Base-by-base conservation (phyloP, 2,329 filamentous ascomycete species). In the Alternaria panax region DNA sequence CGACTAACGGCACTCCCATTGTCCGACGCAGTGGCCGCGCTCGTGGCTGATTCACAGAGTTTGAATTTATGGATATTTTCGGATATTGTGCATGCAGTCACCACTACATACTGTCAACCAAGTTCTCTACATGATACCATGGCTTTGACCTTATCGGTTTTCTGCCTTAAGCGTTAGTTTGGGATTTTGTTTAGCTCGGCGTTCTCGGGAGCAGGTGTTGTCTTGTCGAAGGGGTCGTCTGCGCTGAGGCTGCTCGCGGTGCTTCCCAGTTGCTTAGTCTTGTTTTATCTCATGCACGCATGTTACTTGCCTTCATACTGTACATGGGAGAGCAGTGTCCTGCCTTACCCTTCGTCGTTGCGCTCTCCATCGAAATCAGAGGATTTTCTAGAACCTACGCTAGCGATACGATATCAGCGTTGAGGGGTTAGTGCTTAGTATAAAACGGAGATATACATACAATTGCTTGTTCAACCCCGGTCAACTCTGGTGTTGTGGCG, bases 1-100 rank as follows among this genome's bases (percentile, higher is more conserved):
- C 46, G 22, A 54, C 56, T 6, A 71, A 70, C 40, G 65, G 63
- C 25, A 56, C 61, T 11, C 54, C 55, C 2, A 45, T 60, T 14
- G 60, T 66, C 20, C 65, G 69, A 50, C 67, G 69, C 32, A 72
- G 69, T 56, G 62, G 57, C 12, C 67, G 69, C 11, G 63, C 60
- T 34, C 61, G 65, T 18, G 51, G 54, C 32, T 69, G 47, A 67
- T 38, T 14, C 20, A 20, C 18, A 25, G 14, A 53, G 28, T 18
- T 28, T 18, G 42, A 32, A 14, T 25, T 36, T 14, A 25, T n/a
- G 30, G 41, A 53, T n/a, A 25, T 32, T 22, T 28, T 25, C 25
- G n/a, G n/a, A 38, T 38, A 47, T 22, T 9, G 18, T 18, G 28
- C 18, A 20, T 48, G 16, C 11, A 24, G 30, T 48, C 22, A 36